These are phyloP conservation scores for Myxozyma melibiosi DNA, from an alignment of 805 yeast genomes.

Conservation along the genomic window DNA sequence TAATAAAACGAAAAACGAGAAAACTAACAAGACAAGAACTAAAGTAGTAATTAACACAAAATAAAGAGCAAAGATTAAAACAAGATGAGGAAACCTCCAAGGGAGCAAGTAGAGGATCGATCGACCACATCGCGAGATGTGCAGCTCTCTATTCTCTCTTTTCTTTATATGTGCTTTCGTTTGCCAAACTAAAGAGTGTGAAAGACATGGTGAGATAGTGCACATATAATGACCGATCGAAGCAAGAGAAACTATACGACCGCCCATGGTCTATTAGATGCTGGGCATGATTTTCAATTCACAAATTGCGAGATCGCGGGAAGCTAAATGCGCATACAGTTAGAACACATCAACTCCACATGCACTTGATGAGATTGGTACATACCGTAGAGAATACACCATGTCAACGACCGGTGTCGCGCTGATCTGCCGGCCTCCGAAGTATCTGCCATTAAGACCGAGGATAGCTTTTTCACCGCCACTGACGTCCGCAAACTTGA, in stretches of 20 bases:
- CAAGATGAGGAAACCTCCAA: too few relatives aligned
- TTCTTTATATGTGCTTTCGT: too few relatives aligned
- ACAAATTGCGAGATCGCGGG: constrained; percentile 32
- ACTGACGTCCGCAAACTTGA: constrained; percentile 38
- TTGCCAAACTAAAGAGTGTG: too few relatives aligned
- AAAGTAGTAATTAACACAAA: not conserved
- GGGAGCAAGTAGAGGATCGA: too few relatives aligned
- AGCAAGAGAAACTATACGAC: not conserved
- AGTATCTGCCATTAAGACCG: constrained; percentile 43
- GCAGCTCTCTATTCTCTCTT: too few relatives aligned
- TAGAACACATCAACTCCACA: not conserved
- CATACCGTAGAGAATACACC: constrained; percentile 40
- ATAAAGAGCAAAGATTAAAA: not conserved
- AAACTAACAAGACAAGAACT: not conserved
- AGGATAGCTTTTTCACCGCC: constrained; percentile 38
- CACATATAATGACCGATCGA: not conserved
- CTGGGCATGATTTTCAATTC: not conserved
- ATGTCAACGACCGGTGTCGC: constrained; percentile 41
- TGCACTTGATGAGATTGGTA: too few relatives aligned
- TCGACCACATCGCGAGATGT: too few relatives aligned
- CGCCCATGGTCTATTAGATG: not conserved
- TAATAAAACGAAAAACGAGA: not conserved
- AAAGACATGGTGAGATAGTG: not conserved
- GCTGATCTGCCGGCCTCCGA: constrained; percentile 41
- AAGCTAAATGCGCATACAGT: constrained; percentile 18